phyloP scores from a whole-genome alignment of 2,329 filamentous ascomycete genomes.

The Cryphonectria naterciae region DNA sequence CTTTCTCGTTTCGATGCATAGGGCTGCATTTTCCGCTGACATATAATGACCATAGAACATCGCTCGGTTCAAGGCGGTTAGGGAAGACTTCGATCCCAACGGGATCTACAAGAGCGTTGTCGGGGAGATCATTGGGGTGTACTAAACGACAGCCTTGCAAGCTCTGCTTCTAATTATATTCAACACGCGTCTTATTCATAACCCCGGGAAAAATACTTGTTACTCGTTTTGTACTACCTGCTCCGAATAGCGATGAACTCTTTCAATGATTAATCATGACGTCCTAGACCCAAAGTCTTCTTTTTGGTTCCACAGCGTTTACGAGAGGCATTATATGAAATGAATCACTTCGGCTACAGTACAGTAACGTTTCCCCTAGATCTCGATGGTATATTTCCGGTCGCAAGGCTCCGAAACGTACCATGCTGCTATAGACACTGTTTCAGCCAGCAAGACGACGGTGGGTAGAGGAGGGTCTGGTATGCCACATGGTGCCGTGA shows the following conservation, averaged over 20 bases:
- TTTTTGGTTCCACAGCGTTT: background rate
- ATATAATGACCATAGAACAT: slow-evolving; percentile 39
- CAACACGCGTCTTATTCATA: background rate
- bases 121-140: slow-evolving; percentile 53
- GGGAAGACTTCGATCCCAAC: slow-evolving; percentile 53
- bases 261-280: background rate
- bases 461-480: background rate
- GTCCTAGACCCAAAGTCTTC: background rate
- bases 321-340: background rate
- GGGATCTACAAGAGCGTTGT: slow-evolving; percentile 52
- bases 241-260: background rate
- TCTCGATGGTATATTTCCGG: background rate
- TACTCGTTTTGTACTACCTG: background rate
- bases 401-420: background rate
- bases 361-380: background rate
- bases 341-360: background rate
- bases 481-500: background rate
- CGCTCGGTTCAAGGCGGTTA: slow-evolving; percentile 51
- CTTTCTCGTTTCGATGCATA: background rate
- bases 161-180: background rate
- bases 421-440: background rate
- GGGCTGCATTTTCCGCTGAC: slow-evolving; percentile 8
- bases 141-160: slow-evolving; percentile 32
- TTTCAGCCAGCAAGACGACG: background rate
- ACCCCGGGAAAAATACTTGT: no score